Evolutionary conservation across 805 yeast species (phyloP), one percentile per base, ranked within the genome.

Genomic region (Wickerhamomyces chambardii): DNA sequence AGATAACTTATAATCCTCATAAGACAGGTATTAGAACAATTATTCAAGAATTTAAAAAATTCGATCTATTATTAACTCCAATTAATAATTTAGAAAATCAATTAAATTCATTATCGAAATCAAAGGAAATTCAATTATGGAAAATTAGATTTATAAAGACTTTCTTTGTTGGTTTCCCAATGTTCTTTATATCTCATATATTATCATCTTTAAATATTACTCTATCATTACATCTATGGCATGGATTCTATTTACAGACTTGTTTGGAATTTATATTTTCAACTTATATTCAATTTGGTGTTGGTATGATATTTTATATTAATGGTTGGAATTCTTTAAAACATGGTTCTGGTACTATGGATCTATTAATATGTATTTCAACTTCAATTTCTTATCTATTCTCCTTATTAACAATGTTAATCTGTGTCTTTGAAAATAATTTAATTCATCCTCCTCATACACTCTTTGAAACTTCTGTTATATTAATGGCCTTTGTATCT

Each of bases 261-360:
- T 47, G 84, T 21, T 47, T 86, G 11, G 76, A 81, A 51, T 60
- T 84, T 11, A 49, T 64, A 0, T 51, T 84, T 4, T 68, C 82
- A 0, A 50, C 77, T 1, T 77, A 75, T 42, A 62, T 85, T 32
- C 84, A 82, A 50, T 73, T 79, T 44, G 56, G 63, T 43, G 59
- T 86, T n/a, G 97, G 95, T 0, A 47, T 61, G 6, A 64, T 69
- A 26, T 92, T 87, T 50, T 76, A 76, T 56, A 59, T 56, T 32
- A 79, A 84, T 37, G 73, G 92, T 7, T 67, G 59, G 51, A 70
- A 69, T 26, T 79, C 95, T 6, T 39, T 87, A 17, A 64, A 64
- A 35, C 87, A 84, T 48, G 70, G 78, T 6, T 77, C 84, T 17
- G 80, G 80, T 9, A 86, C 90, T 7, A 94, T 92, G 98, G 98